These are phyloP conservation scores for Thyridium curvatum DNA, from an alignment of 2,329 filamentous ascomycete species.

Conservation along the genomic window DNA sequence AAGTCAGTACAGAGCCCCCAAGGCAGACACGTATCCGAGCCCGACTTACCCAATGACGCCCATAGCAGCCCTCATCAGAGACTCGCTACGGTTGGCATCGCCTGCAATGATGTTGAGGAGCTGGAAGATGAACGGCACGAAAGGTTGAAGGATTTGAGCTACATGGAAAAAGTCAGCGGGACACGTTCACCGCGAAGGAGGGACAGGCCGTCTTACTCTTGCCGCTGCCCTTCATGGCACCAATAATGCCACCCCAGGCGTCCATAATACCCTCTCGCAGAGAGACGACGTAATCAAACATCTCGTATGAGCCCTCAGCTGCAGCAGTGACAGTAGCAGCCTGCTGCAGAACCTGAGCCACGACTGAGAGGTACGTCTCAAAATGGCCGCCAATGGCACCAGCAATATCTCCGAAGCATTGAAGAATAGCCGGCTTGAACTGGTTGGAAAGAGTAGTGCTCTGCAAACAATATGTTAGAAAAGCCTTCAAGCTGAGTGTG, in stretches of 20 bases:
- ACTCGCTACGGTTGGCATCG: constrained; percentile 85
- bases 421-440: constrained; percentile 95
- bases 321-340: constrained; percentile 76
- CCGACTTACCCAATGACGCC: constrained; percentile 83
- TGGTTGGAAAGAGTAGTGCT: constrained; percentile 86
- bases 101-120: constrained; percentile 74
- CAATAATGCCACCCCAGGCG: constrained; percentile 94
- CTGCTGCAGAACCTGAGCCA: constrained; percentile 90
- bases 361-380: constrained; percentile 85
- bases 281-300: constrained; percentile 94
- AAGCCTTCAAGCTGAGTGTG: constrained; percentile 1
- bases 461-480: constrained; percentile 30
- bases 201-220: constrained; percentile 53
- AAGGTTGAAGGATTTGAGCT: constrained; percentile 69
- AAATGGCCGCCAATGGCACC: constrained; percentile 89
- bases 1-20: constrained; percentile 20
- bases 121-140: constrained; percentile 79
- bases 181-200: neutral
- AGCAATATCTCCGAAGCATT: constrained; percentile 97
- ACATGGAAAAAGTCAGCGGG: constrained; percentile 20
- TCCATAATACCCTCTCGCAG: constrained; percentile 98
- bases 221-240: constrained; percentile 78
- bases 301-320: constrained; percentile 81
- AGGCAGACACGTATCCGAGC: constrained; percentile 1
- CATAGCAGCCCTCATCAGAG: constrained; percentile 89